Base-by-base conservation (phyloP, 2,329 filamentous ascomycete genomes). In the Sodiomyces alkalinus region DNA sequence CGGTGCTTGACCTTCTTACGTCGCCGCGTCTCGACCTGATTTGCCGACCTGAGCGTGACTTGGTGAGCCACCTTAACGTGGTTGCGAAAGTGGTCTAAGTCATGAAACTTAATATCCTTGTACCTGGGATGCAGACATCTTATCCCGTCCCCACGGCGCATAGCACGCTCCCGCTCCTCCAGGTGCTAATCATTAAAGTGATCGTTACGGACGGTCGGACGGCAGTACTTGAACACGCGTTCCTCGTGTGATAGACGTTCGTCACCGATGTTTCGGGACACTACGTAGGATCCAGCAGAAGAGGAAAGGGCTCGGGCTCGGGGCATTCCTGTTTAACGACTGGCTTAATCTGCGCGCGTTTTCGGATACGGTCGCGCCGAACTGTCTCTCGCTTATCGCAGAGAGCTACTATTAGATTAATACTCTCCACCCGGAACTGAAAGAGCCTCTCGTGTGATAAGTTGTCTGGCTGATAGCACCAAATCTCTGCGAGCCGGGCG, bases 151-250 rank as follows among this genome's bases (percentile, higher is more conserved):
- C 26, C 26, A 19, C 26, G 26, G 6, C 18, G 26, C 26, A 19
- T 10, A 3, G 26, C 26, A 13, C n/a, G 26, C 26, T 27, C 18
- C 17, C 18, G 28, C 25, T 34, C 23, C 29, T 30, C 26, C 4
- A 44, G 25, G 29, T 44, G 28, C 14, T 36, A 19, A 26, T 38
- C 22, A 19, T 42, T 33, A 27, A 44, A 44, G 31, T 44, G 31
- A 31, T 42, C 27, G 29, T 44, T 44, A 22, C 34, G 35, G 17
- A 37, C 26, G 17, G 33, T 31, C 6, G 29, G 32, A 11, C 35
- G 27, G 23, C 29, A 33, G 19, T 36, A 38, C 23, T 22, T 24
- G 26, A 40, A 40, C 13, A 27, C 38, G 9, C 32, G 30, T 23
- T 34, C 35, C 30, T 36, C 15, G 20, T 33, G 16, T 11, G 31